Base-by-base conservation (phyloP, 306 rosid species). In the Arachis stenosperma region DNA sequence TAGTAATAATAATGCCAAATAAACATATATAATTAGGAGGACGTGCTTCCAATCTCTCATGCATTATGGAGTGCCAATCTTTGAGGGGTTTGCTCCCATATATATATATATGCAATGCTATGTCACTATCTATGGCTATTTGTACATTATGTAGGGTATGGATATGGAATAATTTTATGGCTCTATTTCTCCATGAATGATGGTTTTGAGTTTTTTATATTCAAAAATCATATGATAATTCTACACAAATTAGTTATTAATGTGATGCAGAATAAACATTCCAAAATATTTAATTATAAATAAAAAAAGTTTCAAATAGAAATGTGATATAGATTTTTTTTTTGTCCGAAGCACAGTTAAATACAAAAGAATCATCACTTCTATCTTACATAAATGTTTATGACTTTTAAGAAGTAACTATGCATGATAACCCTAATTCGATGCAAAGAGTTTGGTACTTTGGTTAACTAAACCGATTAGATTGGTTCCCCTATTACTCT, bases 11-110 rank as follows among this genome's bases (percentile, higher is more conserved):
- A 27, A 22, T 53, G 43, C 30, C 43, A 9, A 36, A 50, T 37
- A 36, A 62, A 60, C 12, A 56, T 58, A 61, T 29, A n/a, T 13
- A 29, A 6, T 22, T 11, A 11, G 54, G 14, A 37, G 17, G 30
- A 41, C 29, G 41, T 51, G 50, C 68, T 76, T 76, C 13, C 54
- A 51, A 43, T 60, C 42, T 74, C 54, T 44, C 15, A 79, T 37
- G 43, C 15, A 63, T 22, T 73, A 5, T 60, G 11, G 61, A 63
- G 58, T 54, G 69, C 46, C 17, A 41, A n/a, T 58, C 15, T 63
- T 64, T 69, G 13, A 37, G 6, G 17, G 70, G 13, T 48, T 55
- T 74, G 33, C 39, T 62, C 22, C 50, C 80, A 64, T 48, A 12
- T 17, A 9, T 37, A 46, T 9, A 36, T 47, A n/a, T 33, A 14